Conservation (phyloP, 208 protist genomes). For the Herpetomonas tarakana region DNA sequence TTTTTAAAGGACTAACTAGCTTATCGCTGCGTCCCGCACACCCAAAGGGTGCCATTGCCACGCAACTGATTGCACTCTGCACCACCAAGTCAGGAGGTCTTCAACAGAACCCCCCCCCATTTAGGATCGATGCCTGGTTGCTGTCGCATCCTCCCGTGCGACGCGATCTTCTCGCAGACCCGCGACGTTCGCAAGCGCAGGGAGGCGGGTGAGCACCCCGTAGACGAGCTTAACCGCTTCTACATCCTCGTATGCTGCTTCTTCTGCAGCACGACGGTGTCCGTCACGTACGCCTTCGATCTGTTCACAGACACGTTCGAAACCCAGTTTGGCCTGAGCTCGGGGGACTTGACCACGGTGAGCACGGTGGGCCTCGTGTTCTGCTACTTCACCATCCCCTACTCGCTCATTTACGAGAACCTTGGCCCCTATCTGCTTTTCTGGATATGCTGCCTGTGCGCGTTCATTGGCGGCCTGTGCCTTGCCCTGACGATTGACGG, state of each 20-base stretch:
- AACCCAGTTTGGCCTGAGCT: slow-evolving; percentile 29
- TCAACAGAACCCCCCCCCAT: no score
- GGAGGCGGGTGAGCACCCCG: slow-evolving; percentile 29
- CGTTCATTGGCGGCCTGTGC: slow-evolving; percentile 33
- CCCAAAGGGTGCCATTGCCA: no score
- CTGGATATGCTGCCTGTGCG: slow-evolving; percentile 23
- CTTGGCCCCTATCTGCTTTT: slow-evolving; percentile 44
- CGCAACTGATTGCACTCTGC: no score
- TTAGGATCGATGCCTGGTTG: no score
- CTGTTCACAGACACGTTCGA: slow-evolving; percentile 54
- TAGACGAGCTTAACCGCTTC: slow-evolving; percentile 56
- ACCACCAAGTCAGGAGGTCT: no score
- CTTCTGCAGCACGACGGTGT: slow-evolving; percentile 67
- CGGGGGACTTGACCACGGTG: slow-evolving; percentile 59
- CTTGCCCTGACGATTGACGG: slow-evolving; percentile 34
- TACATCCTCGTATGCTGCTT: slow-evolving; percentile 56
- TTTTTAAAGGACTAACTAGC: no score
- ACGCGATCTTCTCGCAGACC: slow-evolving; percentile 35
- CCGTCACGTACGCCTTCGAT: slow-evolving; percentile 64
- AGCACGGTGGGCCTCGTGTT: slow-evolving; percentile 74
- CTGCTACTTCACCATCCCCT: slow-evolving; percentile 63
- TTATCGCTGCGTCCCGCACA: no score
- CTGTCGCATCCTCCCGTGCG: no score
- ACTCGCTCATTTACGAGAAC: slow-evolving; percentile 58
- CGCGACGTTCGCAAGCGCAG: slow-evolving; percentile 25